A percentile compares a stretch with the other conserved stretches of the same genome.
Conservation (phyloP, 1,284 basidiomycete species). For the Rhodotorula mucilaginosa region DNA sequence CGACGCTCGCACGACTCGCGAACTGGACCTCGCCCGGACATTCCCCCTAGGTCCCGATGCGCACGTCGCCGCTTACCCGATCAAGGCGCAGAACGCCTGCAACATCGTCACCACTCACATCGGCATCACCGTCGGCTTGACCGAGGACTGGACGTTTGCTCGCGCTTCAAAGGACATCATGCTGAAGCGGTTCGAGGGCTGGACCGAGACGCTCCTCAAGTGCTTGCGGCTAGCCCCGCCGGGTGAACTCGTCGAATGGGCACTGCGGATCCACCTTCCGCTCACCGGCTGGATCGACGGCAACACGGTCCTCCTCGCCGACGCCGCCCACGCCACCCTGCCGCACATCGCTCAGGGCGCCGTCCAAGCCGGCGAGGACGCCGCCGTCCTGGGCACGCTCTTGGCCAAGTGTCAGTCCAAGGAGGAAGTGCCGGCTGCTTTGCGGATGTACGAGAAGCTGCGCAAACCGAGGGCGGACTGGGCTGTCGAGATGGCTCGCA, state of each 20-base stretch:
- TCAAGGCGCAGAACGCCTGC: conserved; percentile 47
- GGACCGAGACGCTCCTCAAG: conserved; percentile 42
- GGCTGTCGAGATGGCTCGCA: conserved; percentile 48
- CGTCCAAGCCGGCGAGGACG: conserved; percentile 52
- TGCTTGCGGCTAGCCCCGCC: conserved; percentile 41
- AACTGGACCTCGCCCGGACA: conserved; percentile 17
- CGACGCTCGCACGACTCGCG: neutral
- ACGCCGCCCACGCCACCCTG: conserved; percentile 50
- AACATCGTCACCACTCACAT: conserved; percentile 51
- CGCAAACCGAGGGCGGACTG: conserved; percentile 51
- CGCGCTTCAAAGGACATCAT: conserved; percentile 48
- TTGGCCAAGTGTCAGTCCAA: conserved; percentile 46
- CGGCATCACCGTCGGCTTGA: conserved; percentile 44
- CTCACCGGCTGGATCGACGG: conserved; percentile 45
- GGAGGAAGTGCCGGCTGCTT: conserved; percentile 47
- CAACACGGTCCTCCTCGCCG: conserved; percentile 48
- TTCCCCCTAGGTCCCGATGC: conserved; percentile 7
- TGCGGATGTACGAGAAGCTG: conserved; percentile 47
- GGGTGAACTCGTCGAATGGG: conserved; percentile 51
- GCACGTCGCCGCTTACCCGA: conserved; percentile 47
- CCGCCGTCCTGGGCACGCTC: conserved; percentile 49
- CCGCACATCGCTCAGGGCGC: conserved; percentile 47
- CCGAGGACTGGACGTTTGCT: conserved; percentile 48
- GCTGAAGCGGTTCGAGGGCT: conserved; percentile 49
- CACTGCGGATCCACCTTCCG: conserved; percentile 47